Conservation (phyloP, 257 asterid genomes). For the Solanum phureja region DNA sequence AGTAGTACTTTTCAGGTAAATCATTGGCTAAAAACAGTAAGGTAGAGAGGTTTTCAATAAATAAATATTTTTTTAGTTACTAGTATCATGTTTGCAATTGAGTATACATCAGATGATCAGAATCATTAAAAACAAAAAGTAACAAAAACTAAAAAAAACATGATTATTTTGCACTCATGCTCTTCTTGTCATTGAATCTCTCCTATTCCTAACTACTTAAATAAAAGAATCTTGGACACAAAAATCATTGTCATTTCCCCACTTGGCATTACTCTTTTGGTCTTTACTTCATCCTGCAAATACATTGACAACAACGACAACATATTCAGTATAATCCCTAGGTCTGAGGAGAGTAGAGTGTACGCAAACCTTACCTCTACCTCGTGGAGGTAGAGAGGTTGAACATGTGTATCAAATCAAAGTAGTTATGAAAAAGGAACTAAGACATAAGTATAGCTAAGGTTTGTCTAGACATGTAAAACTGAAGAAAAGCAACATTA, state of each 20-base stretch:
- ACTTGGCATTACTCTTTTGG: slow-evolving; percentile 12
- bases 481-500: not conserved
- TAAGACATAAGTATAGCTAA: not conserved
- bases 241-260: slow-evolving; percentile 16
- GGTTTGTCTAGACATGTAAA: not conserved
- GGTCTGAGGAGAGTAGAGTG: not conserved
- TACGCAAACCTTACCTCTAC: not conserved
- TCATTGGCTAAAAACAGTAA: slow-evolving; percentile 32
- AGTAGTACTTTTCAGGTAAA: slow-evolving; percentile 43
- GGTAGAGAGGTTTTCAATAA: slow-evolving; percentile 1
- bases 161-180: slow-evolving; percentile 39
- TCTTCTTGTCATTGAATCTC: slow-evolving; percentile 35
- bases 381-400: not conserved
- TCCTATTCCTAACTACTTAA: slow-evolving; percentile 1
- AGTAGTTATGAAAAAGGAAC: not conserved
- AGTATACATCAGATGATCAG: slow-evolving; percentile 33
- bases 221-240: slow-evolving; percentile 44
- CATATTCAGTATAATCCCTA: not conserved
- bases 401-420: not conserved
- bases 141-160: slow-evolving; percentile 3
- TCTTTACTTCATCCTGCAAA: slow-evolving; percentile 27
- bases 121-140: slow-evolving; percentile 23
- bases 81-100: slow-evolving; percentile 41
- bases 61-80: slow-evolving; percentile 4
- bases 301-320: not conserved